phyloP scores from a whole-genome alignment of 768 basidiomycete genomes.

The Tricholoma sp. region DNA sequence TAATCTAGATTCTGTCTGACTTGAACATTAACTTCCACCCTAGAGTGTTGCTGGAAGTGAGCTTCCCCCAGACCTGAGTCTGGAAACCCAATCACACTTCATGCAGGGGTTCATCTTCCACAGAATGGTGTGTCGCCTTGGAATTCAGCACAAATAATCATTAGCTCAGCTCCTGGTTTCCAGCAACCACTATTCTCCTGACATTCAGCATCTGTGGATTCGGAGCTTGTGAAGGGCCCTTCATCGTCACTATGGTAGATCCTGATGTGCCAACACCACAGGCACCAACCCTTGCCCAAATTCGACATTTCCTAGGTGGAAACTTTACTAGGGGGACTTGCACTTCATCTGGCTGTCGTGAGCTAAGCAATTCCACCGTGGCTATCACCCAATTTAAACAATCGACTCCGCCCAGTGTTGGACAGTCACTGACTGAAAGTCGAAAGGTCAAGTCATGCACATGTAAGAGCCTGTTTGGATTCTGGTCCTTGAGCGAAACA shows the following conservation, averaged over 20 bases:
- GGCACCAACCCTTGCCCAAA: slow-evolving; percentile 33
- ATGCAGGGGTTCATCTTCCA: slow-evolving; percentile 30
- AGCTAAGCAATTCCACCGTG: slow-evolving; percentile 31
- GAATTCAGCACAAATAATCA: not conserved
- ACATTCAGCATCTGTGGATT: slow-evolving; percentile 23
- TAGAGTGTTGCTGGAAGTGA: slow-evolving; percentile 27
- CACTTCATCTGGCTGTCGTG: not conserved
- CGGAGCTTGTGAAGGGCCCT: slow-evolving; percentile 29
- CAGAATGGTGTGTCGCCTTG: slow-evolving; percentile 22
- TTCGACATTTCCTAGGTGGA: slow-evolving; percentile 44
- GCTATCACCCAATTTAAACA: slow-evolving; percentile 35
- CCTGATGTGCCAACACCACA: slow-evolving; percentile 52
- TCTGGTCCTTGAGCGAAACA: no score
- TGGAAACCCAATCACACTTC: slow-evolving; percentile 24
- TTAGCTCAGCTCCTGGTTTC: not conserved
- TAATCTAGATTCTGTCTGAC: slow-evolving; percentile 26
- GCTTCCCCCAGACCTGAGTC: slow-evolving; percentile 26
- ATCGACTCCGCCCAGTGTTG: slow-evolving; percentile 28
- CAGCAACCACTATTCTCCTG: slow-evolving; percentile 35
- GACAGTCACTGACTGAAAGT: not conserved
- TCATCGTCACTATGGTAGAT: slow-evolving; percentile 42
- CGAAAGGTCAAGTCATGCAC: not conserved
- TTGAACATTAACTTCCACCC: slow-evolving; percentile 29
- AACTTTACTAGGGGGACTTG: slow-evolving; percentile 23
- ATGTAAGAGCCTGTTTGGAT: no score